Evolutionary conservation across 2,329 filamentous ascomycete genomes (phyloP).

Genomic region (Alternaria viburni): DNA sequence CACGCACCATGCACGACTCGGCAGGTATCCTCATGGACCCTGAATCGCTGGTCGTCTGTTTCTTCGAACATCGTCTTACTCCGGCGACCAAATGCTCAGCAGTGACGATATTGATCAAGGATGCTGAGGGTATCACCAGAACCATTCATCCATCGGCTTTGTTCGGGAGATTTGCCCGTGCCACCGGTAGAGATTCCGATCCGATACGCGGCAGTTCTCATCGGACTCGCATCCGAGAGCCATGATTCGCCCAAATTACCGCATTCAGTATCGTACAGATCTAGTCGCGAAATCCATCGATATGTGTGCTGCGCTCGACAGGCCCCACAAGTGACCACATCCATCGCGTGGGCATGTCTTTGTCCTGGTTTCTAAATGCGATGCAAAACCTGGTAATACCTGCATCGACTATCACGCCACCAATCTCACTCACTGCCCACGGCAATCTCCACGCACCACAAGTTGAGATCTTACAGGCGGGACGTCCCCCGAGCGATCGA

Average conservation of each 20-base stretch:
- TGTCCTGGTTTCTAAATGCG: neutral
- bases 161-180: conserved; percentile 3
- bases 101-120: neutral
- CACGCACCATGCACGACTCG: conserved; percentile 1
- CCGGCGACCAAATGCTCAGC: neutral
- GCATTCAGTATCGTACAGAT: neutral
- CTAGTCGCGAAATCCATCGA: neutral
- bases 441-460: neutral
- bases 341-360: neutral
- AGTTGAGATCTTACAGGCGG: neutral
- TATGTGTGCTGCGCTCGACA: neutral
- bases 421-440: neutral
- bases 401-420: neutral
- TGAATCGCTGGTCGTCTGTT: neutral
- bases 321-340: neutral
- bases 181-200: conserved; percentile 7
- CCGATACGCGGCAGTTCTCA: conserved; percentile 1
- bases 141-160: neutral
- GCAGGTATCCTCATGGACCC: neutral
- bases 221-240: neutral
- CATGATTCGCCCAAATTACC: conserved; percentile 9
- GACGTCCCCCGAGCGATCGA: conserved; percentile 1
- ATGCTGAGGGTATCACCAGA: neutral
- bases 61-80: neutral
- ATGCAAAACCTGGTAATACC: neutral